Percentiles rank a stretch among this genome's conserved stretches.
These are phyloP conservation scores for Rhizomucor pusillus DNA, from an alignment of 371 early-diverging fungal genomes.

Conservation along the genomic window DNA sequence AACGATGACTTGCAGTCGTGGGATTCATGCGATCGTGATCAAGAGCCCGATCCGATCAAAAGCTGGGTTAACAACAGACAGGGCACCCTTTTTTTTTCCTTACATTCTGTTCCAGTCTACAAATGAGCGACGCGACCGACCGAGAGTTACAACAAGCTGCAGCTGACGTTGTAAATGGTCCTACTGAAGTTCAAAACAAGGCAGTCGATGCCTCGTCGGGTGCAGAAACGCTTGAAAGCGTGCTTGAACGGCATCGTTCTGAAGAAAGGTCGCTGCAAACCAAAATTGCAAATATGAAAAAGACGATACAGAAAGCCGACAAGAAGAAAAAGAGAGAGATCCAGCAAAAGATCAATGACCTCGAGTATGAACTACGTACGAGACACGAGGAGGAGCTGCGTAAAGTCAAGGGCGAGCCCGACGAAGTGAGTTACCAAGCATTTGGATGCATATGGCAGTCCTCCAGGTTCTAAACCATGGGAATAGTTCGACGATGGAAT, in stretches of 20 bases:
- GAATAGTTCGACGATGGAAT: slow-evolving; percentile 34
- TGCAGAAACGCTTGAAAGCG: slow-evolving; percentile 46
- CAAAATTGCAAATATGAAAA: slow-evolving; percentile 71
- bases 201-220: too few species aligned
- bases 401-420: slow-evolving; percentile 23
- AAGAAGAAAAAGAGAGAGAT: slow-evolving; percentile 90
- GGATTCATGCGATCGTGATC: too few species aligned
- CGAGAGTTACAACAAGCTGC: slow-evolving; percentile 5
- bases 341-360: slow-evolving; percentile 58
- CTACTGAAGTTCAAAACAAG: background rate
- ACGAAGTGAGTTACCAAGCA: slow-evolving; percentile 13
- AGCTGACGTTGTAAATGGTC: background rate
- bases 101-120: too few species aligned
- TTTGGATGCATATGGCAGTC: slow-evolving; percentile 9
- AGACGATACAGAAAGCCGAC: slow-evolving; percentile 72
- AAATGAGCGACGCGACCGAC: background rate
- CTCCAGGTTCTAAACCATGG: slow-evolving; percentile 5
- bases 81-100: too few species aligned
- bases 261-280: slow-evolving; percentile 76
- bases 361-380: slow-evolving; percentile 64
- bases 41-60: too few species aligned
- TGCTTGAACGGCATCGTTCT: slow-evolving; percentile 71
- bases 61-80: too few species aligned
- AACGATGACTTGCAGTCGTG: too few species aligned
- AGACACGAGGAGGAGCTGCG: slow-evolving; percentile 71